Evolutionary conservation across 805 yeast genomes (phyloP), one percentile per base, ranked within the genome.

Genomic region (Ogataea philodendri): DNA sequence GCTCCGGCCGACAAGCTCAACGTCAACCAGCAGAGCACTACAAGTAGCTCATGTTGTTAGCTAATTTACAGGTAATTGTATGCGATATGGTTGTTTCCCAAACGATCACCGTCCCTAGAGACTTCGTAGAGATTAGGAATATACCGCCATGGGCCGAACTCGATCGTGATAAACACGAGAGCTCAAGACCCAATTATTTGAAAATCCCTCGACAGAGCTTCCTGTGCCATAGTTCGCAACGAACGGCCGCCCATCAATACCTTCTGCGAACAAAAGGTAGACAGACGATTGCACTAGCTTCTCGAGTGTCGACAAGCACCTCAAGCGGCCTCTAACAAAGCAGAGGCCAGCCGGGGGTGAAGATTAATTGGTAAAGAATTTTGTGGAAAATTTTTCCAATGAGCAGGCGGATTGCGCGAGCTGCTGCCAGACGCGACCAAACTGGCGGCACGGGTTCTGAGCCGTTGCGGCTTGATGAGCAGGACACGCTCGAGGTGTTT

Each of bases 71-170:
- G 28, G 59, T 23, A 54, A 80, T 90, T n/a, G 97, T 90, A 62
- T 70, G 95, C 97, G 80, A 87, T 95, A 90, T 89, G 97, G 97
- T 89, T 89, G 63, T 85, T 85, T 88, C 97, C 90, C 96, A 85
- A 86, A 79, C 93, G 95, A 82, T 81, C 78, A 90, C 72, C 78
- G 94, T 79, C 93, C 70, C 75, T 52, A 47, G 55, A 84, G 78
- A 82, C 84, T 84, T 73, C 95, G 94, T 82, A 89, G 90, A 78
- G 96, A 87, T 74, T 84, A 90, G 97, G 97, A 90, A 90, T 90
- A 90, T 90, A 95, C 90, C 78, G 96, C 95, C 70, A 67, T 81
- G 74, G 63, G 63, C 69, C 82, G 84, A 81, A 78, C 85, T 79
- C 76, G 57, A 72, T 67, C 62, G 54, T 22, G 14, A n/a, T n/a